Evolutionary conservation across 2,329 filamentous ascomycete species (phyloP), one percentile per base, ranked within the genome.

Genomic region (Graphilbum ipis-grandicollis): DNA sequence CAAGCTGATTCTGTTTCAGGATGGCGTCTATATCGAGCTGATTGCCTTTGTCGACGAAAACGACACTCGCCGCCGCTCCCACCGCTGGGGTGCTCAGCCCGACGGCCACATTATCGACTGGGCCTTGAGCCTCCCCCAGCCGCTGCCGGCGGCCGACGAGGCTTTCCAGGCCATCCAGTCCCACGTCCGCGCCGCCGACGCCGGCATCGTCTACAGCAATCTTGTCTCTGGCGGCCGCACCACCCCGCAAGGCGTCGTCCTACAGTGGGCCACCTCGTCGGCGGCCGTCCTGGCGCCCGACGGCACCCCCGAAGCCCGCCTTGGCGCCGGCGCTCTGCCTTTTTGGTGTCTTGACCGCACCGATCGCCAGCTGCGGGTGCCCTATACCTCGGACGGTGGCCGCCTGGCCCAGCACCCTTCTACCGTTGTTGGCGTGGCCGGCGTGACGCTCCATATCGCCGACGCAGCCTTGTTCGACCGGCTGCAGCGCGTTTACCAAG

Each of bases 331-430:
- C 0, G 54, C 55, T 13, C 48, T 74, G 10, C 76, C 75, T 0
- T 80, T 80, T 45, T 80, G 68, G 61, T 76, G 71, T 46, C 61
- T 79, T 33, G 76, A 81, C 49, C 53, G 68, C 12, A 79, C 75
- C 2, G 54, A 62, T 3, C 52, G 75, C 7, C 44, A 54, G n/a
- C 48, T 70, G 2, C 54, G 75, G 0, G 74, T 77, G 3, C 71
- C 74, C 7, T 46, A 58, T 3, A 43, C 48, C 2, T 46, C 53
- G 0, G 45, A 40, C 13, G 55, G 51, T 6, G 37, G 37, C 33
- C 4, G 15, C 29, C 56, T 56, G 6, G 4, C 52, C 47, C 31
- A n/a, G 12, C 75, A 79, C 52, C 56, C 66, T 0, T 67, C 56
- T 7, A 63, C 62, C 0, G 68, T 60, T 0, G 45, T 60, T 13